Evolutionary conservation across 805 yeast genomes (phyloP), one percentile per base, ranked within the genome.

Genomic region (Saccharomyces mikatae): DNA sequence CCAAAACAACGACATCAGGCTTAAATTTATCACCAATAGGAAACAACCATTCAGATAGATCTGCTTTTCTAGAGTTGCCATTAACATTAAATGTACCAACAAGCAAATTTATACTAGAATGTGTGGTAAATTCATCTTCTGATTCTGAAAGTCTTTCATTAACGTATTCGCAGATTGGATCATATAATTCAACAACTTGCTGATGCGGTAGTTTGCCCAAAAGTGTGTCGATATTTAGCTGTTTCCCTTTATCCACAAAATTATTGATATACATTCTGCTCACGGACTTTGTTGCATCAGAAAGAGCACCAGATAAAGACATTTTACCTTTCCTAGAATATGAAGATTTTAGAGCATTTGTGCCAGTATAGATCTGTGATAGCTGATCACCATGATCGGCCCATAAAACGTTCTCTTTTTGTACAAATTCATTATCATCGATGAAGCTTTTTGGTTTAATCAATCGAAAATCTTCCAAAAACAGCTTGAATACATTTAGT

Each of bases 361-460:
- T 94, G 11, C 99, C 98, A 0, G 98, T 91, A 71, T 94, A 94
- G 17, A 94, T 92, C 67, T 89, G 95, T 2, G 97, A 88, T 6
- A 94, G 84, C 60, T 90, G 96, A 70, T 94, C 99, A 51, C 99
- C 99, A 68, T 94, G 92, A 70, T 94, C 96, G 0, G 99, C 99
- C 99, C 99, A 94, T 21, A 94, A 72, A 8, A 86, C 79, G 61
- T 91, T 88, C 58, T 90, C 96, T 52, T 84, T 84, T 21, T 76
- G 72, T 67, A 83, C 77, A 24, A 87, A 72, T n/a, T 84, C 92
- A 21, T 79, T 72, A 4, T 73, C 76, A 41, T 70, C 70, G n/a
- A 55, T 52, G n/a, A 58, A 54, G 2, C 58, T 48, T 8, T 54
- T 59, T 1, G 57, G 46, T 6, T 56, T 55, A 13, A 70, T 59